These are phyloP conservation scores for Aspergillus tanneri DNA, from an alignment of 2,329 filamentous ascomycete species.

Conservation along the genomic window DNA sequence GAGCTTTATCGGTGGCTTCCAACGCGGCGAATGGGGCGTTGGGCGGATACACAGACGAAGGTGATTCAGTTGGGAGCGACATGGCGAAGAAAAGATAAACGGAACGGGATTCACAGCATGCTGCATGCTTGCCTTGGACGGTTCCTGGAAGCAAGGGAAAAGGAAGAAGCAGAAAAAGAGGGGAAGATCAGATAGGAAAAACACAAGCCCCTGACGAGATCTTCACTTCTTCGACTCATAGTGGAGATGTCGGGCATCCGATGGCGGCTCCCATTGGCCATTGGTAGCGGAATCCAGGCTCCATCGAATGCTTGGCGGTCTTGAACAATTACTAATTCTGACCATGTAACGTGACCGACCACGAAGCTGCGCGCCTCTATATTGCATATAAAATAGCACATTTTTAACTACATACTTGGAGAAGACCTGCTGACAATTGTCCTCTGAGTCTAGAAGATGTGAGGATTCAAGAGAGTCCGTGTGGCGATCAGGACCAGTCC, in stretches of 20 bases:
- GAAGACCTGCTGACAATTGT: too few relatives aligned
- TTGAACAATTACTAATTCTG: conserved; percentile 8
- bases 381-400: too few relatives aligned
- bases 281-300: conserved; percentile 2
- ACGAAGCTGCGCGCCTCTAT: too few relatives aligned
- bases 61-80: conserved; percentile 13
- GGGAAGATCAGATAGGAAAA: not conserved
- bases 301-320: not conserved
- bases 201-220: conserved; percentile 4
- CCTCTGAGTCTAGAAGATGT: too few relatives aligned
- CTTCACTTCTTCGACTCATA: conserved; percentile 20
- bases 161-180: conserved; percentile 1
- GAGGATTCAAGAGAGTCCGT: too few relatives aligned
- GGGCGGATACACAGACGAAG: conserved; percentile 7
- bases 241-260: conserved; percentile 7
- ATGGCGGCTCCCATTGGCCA: conserved; percentile 2
- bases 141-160: not conserved
- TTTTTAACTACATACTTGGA: too few relatives aligned
- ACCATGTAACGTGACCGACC: too few relatives aligned
- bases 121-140: conserved; percentile 11
- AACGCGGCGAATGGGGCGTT: conserved; percentile 1
- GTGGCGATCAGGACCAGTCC: too few relatives aligned
- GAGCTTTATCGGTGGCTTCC: conserved; percentile 7
- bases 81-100: conserved; percentile 4
- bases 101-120: conserved; percentile 7